Evolutionary conservation across 2,329 filamentous ascomycete species (phyloP), one percentile per base, ranked within the genome.

Genomic region (Cladosporium colombiae): DNA sequence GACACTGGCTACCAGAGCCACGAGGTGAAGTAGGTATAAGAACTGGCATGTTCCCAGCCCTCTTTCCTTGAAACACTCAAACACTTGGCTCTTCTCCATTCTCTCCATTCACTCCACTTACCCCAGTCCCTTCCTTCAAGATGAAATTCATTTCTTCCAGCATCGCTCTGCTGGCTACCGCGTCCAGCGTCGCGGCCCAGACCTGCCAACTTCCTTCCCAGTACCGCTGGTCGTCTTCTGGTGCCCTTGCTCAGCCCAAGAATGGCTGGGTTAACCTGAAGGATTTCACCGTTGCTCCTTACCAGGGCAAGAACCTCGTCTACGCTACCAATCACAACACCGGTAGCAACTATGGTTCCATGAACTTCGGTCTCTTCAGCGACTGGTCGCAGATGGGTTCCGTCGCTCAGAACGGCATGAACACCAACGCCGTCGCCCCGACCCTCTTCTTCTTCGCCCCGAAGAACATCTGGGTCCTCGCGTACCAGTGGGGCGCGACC

Each of bases 401-500:
- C 0, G 84, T 81, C 0, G 76, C 72, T 67, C 87, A 89, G 76
- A 89, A 78, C 68, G 68, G 65, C 0, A 87, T 86, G 83, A 78
- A 31, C 60, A 53, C 65, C 2, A 69, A 66, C 8, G 75, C 84
- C 13, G 86, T 88, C 23, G 87, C 87, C 0, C 88, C 88, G 0
- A 86, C 86, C 0, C 77, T 90, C 59, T 88, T 90, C 78, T 86
- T 83, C 79, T 89, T 89, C 70, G 70, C 73, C 5, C 88, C 87
- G 0, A 89, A 88, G 78, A 81, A 77, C 69, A 75, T 84, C 68
- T 90, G 88, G 88, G 77, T 89, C 18, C 81, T 89, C 0, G 84
- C 86, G 16, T 84, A 88, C 72, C 86, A 90, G 74, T 89, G 86
- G 86, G 86, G 86, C 1, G 71, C 84, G 0, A 84, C 81, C 0